phyloP scores from a whole-genome alignment of 1,139 yeast species.

The Suhomyces taliae region DNA sequence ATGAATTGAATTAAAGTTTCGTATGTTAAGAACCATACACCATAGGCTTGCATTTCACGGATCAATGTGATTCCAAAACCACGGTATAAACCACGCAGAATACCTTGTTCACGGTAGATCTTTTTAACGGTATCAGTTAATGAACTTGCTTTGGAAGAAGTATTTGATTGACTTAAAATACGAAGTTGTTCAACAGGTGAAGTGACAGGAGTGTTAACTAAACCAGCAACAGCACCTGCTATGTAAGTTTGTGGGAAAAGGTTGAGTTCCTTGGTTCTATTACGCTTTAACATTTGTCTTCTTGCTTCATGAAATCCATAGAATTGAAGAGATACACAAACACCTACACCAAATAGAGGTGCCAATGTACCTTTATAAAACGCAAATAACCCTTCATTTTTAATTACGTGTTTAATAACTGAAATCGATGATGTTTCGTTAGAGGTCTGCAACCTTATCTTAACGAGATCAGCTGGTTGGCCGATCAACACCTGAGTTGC shows the following conservation, averaged over 20 bases:
- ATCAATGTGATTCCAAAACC: conserved; percentile 60
- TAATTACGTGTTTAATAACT: conserved; percentile 54
- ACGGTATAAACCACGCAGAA: conserved; percentile 52
- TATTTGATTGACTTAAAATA: conserved; percentile 65
- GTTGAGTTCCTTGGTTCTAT: conserved; percentile 38
- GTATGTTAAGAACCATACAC: conserved; percentile 77
- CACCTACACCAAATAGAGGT: conserved; percentile 61
- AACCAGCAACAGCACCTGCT: conserved; percentile 79
- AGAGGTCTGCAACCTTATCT: conserved; percentile 60
- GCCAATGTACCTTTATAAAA: conserved; percentile 52
- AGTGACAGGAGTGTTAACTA: conserved; percentile 69
- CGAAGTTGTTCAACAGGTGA: conserved; percentile 77
- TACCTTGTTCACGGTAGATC: conserved; percentile 50
- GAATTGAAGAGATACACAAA: conserved; percentile 72
- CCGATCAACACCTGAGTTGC: conserved; percentile 75
- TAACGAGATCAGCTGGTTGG: conserved; percentile 72
- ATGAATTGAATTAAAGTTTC: conserved; percentile 57
- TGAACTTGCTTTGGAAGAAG: conserved; percentile 43
- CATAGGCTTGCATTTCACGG: conserved; percentile 78
- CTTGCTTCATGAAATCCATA: conserved; percentile 78
- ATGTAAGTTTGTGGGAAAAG: conserved; percentile 63
- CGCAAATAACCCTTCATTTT: conserved; percentile 63
- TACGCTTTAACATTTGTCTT: conserved; percentile 49
- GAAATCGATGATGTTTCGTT: conserved; percentile 40
- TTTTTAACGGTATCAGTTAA: conserved; percentile 37